Conservation (phyloP, 2,329 filamentous ascomycete species). For the Pseudocercospora eumusae region DNA sequence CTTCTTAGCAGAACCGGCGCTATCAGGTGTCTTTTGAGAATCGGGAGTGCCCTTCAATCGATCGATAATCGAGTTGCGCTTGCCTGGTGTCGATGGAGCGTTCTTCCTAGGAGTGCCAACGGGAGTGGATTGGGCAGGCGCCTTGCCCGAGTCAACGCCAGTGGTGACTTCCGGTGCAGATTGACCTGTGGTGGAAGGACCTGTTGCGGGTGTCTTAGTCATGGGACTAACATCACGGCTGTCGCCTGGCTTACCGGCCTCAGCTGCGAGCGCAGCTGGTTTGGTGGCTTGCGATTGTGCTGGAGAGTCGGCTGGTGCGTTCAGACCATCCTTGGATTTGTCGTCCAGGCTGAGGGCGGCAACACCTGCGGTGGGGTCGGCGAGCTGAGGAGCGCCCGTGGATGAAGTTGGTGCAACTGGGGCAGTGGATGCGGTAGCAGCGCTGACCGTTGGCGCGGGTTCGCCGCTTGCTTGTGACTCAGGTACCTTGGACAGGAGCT, state of each 20-base stretch:
- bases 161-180: constrained; percentile 46
- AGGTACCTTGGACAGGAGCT: constrained; percentile 65
- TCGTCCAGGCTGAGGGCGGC: constrained; percentile 34
- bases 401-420: constrained; percentile 29
- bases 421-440: constrained; percentile 42
- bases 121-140: constrained; percentile 30
- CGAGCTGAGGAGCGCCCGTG: constrained; percentile 37
- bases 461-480: constrained; percentile 47
- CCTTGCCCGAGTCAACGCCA: constrained; percentile 42
- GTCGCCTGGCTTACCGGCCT: constrained; percentile 29
- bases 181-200: constrained; percentile 33
- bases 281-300: constrained; percentile 21
- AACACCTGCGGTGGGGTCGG: constrained; percentile 31
- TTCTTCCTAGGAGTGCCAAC: constrained; percentile 33
- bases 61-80: constrained; percentile 35
- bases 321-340: constrained; percentile 36
- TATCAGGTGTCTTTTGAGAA: constrained; percentile 38
- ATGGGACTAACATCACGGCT: constrained; percentile 48
- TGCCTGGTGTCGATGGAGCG: constrained; percentile 33
- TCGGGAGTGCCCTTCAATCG: constrained; percentile 44
- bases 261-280: constrained; percentile 17
- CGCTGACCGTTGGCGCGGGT: constrained; percentile 46
- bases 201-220: constrained; percentile 40
- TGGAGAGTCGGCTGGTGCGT: constrained; percentile 40
- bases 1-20: constrained; percentile 49